Base-by-base conservation (phyloP, 106 monocot genomes). In the Agapanthus africanus region DNA sequence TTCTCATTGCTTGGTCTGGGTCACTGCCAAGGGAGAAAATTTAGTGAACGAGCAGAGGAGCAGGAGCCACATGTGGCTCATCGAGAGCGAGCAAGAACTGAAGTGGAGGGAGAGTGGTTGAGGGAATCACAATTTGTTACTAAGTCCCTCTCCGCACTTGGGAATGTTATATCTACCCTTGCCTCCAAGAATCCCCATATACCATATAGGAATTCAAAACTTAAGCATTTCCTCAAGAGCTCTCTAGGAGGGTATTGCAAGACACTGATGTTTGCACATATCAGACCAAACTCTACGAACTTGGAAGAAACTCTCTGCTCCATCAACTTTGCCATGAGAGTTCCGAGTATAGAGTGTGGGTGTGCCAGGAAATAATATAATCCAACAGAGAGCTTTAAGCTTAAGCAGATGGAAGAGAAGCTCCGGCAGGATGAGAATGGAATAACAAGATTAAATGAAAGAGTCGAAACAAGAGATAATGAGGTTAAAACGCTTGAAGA, bases 141-240 rank as follows among this genome's bases (percentile, higher is more conserved):
- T 59, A 91, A 86, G 71, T 97, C 95, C 15, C 42, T 42, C 11
- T 91, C 95, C 39, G 86, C 95, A 28, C 76, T 97, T 14, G 95
- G 95, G 7, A 91, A 97, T 77, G 91, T 91, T 72, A 89, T 97
- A 7, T 84, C 91, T 42, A 75, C 91, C 34, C 84, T 97, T 57
- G 88, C 95, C n/a, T 84, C 91, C 11, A 95, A 91, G 76, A 91
- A 81, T 71, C 76, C 85, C 4, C 91, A 97, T 31, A 87, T 97
- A 68, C 95, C 95, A 32, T 97, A 97, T 70, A 92, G 95, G 84
- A 97, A 97, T 22, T 97, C 95, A 22, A 97, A 97, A 79, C 86
- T 97, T 38, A 97, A 88, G 25, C 91, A 91, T 77, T 70, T 97
- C 71, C 83, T 97, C 11, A 91, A 97, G 63, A 97, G 89, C 72